phyloP scores from a whole-genome alignment of 2,329 filamentous ascomycete species.

The Alternaria gansuensis region DNA sequence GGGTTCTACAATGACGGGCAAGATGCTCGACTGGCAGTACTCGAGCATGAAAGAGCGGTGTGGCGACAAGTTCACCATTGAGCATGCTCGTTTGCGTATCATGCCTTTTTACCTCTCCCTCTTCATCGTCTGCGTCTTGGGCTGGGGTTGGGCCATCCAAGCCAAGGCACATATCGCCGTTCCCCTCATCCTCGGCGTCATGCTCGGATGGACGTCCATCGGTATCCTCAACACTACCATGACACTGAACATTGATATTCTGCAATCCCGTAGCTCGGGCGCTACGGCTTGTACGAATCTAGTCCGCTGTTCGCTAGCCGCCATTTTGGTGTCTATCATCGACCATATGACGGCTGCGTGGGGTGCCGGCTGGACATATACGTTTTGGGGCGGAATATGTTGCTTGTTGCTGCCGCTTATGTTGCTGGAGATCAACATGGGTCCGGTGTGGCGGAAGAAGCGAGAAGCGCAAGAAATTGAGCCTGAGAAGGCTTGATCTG shows the following conservation, averaged over 20 bases:
- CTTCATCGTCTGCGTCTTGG: slow-evolving; percentile 39
- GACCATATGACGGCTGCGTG: slow-evolving; percentile 34
- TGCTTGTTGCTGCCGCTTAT: slow-evolving; percentile 39
- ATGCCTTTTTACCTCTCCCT: slow-evolving; percentile 40
- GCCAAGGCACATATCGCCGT: slow-evolving; percentile 35
- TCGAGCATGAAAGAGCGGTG: slow-evolving; percentile 44
- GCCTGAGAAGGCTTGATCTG: slow-evolving; percentile 13
- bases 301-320: slow-evolving; percentile 38
- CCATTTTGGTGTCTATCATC: slow-evolving; percentile 38
- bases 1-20: slow-evolving; percentile 63
- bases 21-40: slow-evolving; percentile 63
- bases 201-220: slow-evolving; percentile 42
- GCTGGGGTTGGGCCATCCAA: slow-evolving; percentile 41
- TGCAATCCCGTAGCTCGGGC: slow-evolving; percentile 37
- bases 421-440: slow-evolving; percentile 41
- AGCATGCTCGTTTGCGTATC: slow-evolving; percentile 40
- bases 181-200: slow-evolving; percentile 32
- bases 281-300: slow-evolving; percentile 43
- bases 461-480: slow-evolving; percentile 31
- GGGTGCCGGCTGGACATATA: slow-evolving; percentile 43
- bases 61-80: slow-evolving; percentile 38
- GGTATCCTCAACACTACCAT: slow-evolving; percentile 44
- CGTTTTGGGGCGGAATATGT: slow-evolving; percentile 37
- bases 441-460: slow-evolving; percentile 35
- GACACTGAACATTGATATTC: slow-evolving; percentile 44